phyloP scores from a whole-genome alignment of 2,329 filamentous ascomycete species.

The Aspergillus sp. region DNA sequence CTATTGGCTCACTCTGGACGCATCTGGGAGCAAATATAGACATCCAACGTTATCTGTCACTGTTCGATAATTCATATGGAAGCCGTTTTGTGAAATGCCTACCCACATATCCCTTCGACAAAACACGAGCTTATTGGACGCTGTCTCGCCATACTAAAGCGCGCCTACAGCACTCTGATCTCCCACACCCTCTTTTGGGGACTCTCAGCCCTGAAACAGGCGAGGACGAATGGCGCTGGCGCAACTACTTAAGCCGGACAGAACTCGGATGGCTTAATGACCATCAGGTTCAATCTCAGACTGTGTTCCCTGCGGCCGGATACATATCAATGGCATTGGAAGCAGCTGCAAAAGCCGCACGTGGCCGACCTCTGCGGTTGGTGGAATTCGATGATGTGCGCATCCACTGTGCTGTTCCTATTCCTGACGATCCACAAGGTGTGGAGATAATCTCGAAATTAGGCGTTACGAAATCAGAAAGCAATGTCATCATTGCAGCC shows the following conservation, averaged over 20 bases:
- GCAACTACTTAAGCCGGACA: slow-evolving; percentile 18
- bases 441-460: slow-evolving; percentile 4
- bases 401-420: not conserved
- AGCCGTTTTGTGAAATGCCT: not conserved
- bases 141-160: slow-evolving; percentile 8
- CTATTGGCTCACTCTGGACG: slow-evolving; percentile 14
- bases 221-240: slow-evolving; percentile 18
- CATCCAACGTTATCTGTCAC: not conserved
- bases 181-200: slow-evolving; percentile 9
- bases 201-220: slow-evolving; percentile 5
- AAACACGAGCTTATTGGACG: slow-evolving; percentile 4
- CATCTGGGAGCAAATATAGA: slow-evolving; percentile 1
- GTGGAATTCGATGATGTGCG: slow-evolving; percentile 4
- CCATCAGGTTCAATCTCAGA: slow-evolving; percentile 27
- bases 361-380: not conserved
- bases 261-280: slow-evolving; percentile 29
- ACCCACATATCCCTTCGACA: slow-evolving; percentile 12
- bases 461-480: not conserved
- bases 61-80: not conserved
- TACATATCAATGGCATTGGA: slow-evolving; percentile 19
- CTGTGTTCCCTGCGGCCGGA: slow-evolving; percentile 30
- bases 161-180: not conserved
- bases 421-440: not conserved
- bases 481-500: not conserved
- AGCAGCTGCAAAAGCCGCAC: slow-evolving; percentile 5